Percentiles rank a stretch among this genome's conserved stretches.
These are phyloP conservation scores for Eragrostis nindensis DNA, from an alignment of 176 grass and related monocot genomes.

Conservation along the genomic window DNA sequence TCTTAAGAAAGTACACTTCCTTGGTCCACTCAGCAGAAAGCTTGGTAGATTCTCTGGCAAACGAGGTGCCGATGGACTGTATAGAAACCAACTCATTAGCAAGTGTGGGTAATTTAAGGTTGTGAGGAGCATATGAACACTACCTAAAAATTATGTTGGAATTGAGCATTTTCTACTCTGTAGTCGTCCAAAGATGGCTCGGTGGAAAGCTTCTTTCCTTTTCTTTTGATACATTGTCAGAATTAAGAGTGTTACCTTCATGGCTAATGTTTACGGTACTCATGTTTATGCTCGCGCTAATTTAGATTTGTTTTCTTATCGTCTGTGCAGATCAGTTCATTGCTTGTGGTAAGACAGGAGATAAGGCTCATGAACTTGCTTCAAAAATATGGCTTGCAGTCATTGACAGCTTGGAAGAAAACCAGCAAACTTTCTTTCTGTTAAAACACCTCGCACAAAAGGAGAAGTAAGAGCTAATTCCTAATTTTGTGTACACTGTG, in stretches of 20 bases:
- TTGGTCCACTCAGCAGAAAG: background rate
- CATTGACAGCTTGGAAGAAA: constrained; percentile 97
- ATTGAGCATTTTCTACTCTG: background rate
- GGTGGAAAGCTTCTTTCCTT: constrained; percentile 21
- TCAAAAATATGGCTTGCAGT: constrained; percentile 91
- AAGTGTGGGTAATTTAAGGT: constrained; percentile 16
- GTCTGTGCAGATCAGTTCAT: constrained; percentile 93
- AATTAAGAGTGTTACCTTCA: constrained; percentile 13
- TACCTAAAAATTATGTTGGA: background rate
- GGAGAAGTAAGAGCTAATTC: constrained; percentile 74
- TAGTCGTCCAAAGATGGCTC: background rate
- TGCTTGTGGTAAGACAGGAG: constrained; percentile 79
- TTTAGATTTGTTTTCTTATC: constrained; percentile 13
- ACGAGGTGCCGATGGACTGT: background rate
- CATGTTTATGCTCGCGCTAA: background rate
- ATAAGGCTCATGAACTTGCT: constrained; percentile 92
- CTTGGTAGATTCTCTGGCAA: background rate
- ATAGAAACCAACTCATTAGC: background rate
- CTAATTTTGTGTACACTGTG: constrained; percentile 8
- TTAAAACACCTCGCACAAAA: constrained; percentile 79
- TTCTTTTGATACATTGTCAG: background rate
- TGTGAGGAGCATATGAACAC: background rate
- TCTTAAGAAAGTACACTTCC: constrained; percentile 11
- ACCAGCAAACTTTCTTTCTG: constrained; percentile 62
- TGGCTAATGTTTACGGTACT: constrained; percentile 12